These are phyloP conservation scores for Penicillium sp. DNA, from an alignment of 2,329 filamentous ascomycete genomes.

Conservation along the genomic window DNA sequence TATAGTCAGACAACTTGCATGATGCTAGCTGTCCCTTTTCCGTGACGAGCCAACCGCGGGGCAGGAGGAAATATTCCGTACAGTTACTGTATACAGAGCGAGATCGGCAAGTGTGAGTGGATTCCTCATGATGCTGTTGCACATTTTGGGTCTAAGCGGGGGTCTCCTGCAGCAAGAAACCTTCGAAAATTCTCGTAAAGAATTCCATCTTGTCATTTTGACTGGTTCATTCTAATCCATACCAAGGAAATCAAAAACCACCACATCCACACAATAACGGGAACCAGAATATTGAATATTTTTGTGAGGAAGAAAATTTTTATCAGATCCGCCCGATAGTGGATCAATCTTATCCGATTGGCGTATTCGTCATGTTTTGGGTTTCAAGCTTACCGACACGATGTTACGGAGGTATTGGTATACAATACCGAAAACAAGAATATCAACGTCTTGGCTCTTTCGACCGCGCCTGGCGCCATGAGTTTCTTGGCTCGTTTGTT, in stretches of 20 bases:
- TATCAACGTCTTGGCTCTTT: neutral
- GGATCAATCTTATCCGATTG: conserved; percentile 2
- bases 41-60: neutral
- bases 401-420: neutral
- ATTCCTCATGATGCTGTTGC: neutral
- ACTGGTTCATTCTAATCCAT: neutral
- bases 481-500: neutral
- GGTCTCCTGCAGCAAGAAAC: neutral
- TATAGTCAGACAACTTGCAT: conserved; percentile 9
- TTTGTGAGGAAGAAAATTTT: neutral
- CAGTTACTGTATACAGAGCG: conserved; percentile 2
- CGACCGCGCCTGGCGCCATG: neutral
- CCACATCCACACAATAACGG: neutral
- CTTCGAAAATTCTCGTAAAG: neutral
- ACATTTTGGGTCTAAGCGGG: neutral
- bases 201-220: neutral
- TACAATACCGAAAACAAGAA: neutral
- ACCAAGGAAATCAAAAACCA: neutral
- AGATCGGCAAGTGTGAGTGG: conserved; percentile 3
- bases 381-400: neutral
- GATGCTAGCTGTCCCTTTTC: neutral
- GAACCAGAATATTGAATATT: neutral
- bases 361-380: neutral
- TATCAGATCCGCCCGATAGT: neutral
- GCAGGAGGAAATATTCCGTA: conserved; percentile 1